Percentiles rank a stretch among this genome's conserved stretches.
Conservation (phyloP, 2,329 filamentous ascomycete genomes). For the Colletotrichum lupini region DNA sequence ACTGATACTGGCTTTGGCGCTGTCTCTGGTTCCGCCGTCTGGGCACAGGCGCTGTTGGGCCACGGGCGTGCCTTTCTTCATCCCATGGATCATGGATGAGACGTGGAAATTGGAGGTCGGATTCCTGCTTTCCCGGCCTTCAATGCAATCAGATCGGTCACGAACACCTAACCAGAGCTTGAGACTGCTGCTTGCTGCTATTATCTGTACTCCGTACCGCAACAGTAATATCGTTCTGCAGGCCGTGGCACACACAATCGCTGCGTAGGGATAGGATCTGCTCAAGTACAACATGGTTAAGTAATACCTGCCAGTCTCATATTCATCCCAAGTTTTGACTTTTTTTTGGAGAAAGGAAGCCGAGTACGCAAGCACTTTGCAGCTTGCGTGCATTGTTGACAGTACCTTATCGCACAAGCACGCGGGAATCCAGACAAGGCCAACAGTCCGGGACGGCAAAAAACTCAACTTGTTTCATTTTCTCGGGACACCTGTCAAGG, state of each 20-base stretch:
- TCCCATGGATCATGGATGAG: constrained; percentile 28
- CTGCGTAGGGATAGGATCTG: neutral
- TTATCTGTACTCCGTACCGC: no score
- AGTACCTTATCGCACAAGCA: constrained; percentile 25
- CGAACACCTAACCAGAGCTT: neutral
- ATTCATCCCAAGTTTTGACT: constrained; percentile 22
- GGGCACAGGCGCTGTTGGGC: neutral
- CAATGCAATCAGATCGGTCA: neutral
- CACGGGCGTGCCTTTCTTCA: neutral
- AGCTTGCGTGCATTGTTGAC: constrained; percentile 30
- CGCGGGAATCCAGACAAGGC: neutral
- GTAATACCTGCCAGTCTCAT: constrained; percentile 21
- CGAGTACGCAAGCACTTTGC: constrained; percentile 17
- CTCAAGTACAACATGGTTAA: neutral
- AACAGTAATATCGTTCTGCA: neutral
- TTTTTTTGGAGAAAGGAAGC: neutral
- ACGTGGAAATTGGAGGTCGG: constrained; percentile 27
- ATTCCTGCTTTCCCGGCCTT: constrained; percentile 18
- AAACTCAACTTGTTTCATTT: constrained; percentile 14
- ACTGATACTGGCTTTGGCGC: neutral
- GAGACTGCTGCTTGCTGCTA: neutral
- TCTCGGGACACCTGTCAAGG: constrained; percentile 24
- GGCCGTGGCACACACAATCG: neutral
- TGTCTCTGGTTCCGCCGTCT: neutral
- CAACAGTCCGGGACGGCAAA: neutral